Evolutionary conservation across 2,329 filamentous ascomycete species (phyloP), one percentile per base, ranked within the genome.

Genomic region (Periconia sp.): DNA sequence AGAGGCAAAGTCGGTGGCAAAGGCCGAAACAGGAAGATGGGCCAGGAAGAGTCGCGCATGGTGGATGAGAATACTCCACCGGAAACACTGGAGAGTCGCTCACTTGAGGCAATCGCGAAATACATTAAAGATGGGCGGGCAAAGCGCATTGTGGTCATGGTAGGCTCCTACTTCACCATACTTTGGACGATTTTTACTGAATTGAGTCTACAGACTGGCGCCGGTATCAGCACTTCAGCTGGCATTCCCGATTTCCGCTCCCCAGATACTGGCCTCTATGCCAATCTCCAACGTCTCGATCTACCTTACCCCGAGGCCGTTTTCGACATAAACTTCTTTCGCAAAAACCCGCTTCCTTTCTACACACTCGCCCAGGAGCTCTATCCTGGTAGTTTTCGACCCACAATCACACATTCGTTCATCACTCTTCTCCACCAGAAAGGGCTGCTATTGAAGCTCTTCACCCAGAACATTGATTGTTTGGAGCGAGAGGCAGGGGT

Each of bases 391-490:
- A 89, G 88, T 65, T 97, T 90, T 77, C 82, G 87, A 50, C 94
- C 94, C 0, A 99, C 94, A 1, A 80, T 97, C 50, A 89, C 92
- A 1, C 94, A 99, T 75, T 88, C 85, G 35, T 99, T 99, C 74
- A 87, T 99, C 65, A 82, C 85, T 14, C 79, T 99, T 20, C 85
- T 97, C 15, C 83, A 92, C 53, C 79, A 86, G 55, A 96, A 95
- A 75, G 85, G 85, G 3, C 78, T 93, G 41, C 78, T 99, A 20
- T 78, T 88, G 60, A 94, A 92, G 79, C 84, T 94, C 49, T 99
- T 97, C 74, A 97, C 94, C 0, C 94, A 99, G 70, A 99, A 99
- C 69, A 97, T 99, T 62, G 94, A 99, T 76, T 96, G 92, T 66
- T 82, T 99, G 13, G 94, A 99, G 76, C 85, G 92, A 19, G 82